Conservation (phyloP, 805 yeast species). For the Geotrichum ghanense region DNA sequence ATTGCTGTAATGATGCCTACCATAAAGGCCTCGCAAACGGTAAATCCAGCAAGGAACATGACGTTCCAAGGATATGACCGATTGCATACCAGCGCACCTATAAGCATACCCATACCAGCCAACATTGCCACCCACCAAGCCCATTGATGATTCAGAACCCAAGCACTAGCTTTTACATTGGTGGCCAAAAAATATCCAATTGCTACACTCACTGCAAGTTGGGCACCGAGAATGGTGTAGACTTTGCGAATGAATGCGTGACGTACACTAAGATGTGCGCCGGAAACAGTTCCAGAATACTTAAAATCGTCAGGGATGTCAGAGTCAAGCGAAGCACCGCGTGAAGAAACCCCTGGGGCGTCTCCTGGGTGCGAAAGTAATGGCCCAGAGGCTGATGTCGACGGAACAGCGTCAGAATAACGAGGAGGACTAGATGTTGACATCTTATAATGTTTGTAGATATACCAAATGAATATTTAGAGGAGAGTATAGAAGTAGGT, state of each 20-base stretch:
- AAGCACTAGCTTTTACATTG: conserved; percentile 34
- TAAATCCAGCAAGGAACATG: conserved; percentile 50
- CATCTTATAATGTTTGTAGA: no score
- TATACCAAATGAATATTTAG: no score
- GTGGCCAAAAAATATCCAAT: conserved; percentile 42
- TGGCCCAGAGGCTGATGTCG: neutral
- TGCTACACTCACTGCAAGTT: conserved; percentile 49
- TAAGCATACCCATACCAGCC: conserved; percentile 52
- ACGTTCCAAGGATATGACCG: conserved; percentile 60
- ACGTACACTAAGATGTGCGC: conserved; percentile 66
- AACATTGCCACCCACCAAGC: conserved; percentile 42
- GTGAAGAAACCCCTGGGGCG: no score
- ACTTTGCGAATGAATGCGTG: conserved; percentile 71
- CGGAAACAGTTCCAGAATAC: conserved; percentile 63
- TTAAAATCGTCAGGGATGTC: conserved; percentile 57
- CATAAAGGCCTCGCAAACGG: conserved; percentile 62
- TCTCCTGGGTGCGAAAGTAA: neutral
- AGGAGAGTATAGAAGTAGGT: no score
- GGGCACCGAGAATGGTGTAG: conserved; percentile 56
- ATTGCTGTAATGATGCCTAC: conserved; percentile 57
- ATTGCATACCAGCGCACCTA: conserved; percentile 53
- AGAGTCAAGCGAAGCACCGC: conserved; percentile 13
- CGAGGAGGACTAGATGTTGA: no score
- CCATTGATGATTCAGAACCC: conserved; percentile 52
- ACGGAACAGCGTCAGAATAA: neutral